Conservation (phyloP, 768 basidiomycete genomes). For the Boletus rubescentipes region DNA sequence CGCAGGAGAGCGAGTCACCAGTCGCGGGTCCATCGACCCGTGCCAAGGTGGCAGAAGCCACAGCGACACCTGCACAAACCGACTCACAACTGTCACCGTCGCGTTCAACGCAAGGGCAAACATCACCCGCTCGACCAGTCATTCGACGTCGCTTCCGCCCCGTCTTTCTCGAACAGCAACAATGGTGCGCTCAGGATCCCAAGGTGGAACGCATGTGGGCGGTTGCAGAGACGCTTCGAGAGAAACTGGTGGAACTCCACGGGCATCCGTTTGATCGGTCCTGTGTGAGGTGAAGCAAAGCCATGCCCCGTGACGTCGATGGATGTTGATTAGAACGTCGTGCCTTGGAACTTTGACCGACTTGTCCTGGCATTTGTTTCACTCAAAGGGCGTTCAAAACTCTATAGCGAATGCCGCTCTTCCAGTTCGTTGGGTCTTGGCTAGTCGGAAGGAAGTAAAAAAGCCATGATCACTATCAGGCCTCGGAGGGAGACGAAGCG, state of each 20-base stretch:
- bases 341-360: no score
- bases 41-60: conserved; percentile 2
- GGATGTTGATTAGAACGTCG: no score
- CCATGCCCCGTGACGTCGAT: no score
- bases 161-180: conserved; percentile 48
- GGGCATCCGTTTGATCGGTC: conserved; percentile 15
- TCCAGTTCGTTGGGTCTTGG: no score
- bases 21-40: conserved; percentile 24
- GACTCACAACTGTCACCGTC: conserved; percentile 26
- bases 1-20: not conserved
- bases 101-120: conserved; percentile 12
- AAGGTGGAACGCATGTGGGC: conserved; percentile 31
- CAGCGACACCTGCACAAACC: conserved; percentile 9
- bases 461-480: no score
- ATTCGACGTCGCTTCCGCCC: conserved; percentile 45
- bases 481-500: no score
- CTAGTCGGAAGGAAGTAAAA: no score
- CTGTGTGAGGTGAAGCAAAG: not conserved
- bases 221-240: conserved; percentile 10
- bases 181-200: conserved; percentile 47
- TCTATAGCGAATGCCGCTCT: no score
- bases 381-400: no score
- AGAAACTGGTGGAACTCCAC: conserved; percentile 15
- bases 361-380: no score
- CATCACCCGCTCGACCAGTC: conserved; percentile 7